Percentiles rank a stretch among this genome's conserved stretches.
Evolutionary conservation across 805 yeast species (phyloP).

Genomic region (Monosporozyma aerobia): DNA sequence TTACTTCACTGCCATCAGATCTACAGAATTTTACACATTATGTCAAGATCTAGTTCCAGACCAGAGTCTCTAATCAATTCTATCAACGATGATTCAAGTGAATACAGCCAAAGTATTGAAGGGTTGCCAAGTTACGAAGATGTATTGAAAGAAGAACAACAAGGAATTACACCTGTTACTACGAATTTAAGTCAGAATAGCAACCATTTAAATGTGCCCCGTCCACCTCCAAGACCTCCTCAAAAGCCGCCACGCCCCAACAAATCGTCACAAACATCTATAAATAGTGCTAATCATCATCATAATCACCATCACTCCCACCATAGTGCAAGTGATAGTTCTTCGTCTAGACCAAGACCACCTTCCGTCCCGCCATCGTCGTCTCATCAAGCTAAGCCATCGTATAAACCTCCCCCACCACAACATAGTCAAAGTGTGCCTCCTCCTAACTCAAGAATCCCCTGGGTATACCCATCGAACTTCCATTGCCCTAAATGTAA

Average conservation of each 20-base stretch:
- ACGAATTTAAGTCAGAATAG: background rate
- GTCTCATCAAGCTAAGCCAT: slow-evolving; percentile 7
- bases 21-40: background rate
- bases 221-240: slow-evolving; percentile 4
- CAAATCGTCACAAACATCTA: background rate
- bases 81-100: background rate
- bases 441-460: slow-evolving; percentile 26
- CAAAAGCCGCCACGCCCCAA: background rate
- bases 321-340: background rate
- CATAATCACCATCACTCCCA: background rate
- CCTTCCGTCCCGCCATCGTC: slow-evolving; percentile 4
- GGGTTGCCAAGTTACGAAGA: slow-evolving; percentile 42
- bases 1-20: background rate
- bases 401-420: slow-evolving; percentile 1
- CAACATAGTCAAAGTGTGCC: background rate
- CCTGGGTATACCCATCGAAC: slow-evolving; percentile 59
- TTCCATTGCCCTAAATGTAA: slow-evolving; percentile 59
- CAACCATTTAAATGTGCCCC: slow-evolving; percentile 2
- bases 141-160: slow-evolving; percentile 26
- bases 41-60: slow-evolving; percentile 1
- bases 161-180: slow-evolving; percentile 5
- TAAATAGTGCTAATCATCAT: background rate
- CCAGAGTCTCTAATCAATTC: background rate
- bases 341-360: slow-evolving; percentile 4
- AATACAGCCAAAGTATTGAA: slow-evolving; percentile 5